Percentiles rank a stretch among this genome's conserved stretches.
phyloP scores from a whole-genome alignment of 352 stramenopile species.

The Phytophthora tentaculata region DNA sequence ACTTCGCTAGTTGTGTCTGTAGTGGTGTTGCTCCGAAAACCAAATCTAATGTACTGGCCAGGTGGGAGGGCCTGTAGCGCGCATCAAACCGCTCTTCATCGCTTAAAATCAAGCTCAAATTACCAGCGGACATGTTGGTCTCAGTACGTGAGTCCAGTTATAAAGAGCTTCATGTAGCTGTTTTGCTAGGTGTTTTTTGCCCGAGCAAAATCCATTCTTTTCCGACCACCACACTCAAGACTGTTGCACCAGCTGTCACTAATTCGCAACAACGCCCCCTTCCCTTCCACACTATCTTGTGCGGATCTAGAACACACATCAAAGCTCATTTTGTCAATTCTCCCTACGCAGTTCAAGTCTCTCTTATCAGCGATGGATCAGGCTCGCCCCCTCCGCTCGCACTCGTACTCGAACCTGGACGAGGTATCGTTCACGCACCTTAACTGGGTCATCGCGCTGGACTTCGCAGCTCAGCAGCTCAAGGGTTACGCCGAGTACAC shows the following conservation, averaged over 20 bases:
- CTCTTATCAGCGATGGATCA: conserved; percentile 3
- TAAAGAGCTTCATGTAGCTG: too few species aligned
- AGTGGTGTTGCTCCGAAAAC: neutral
- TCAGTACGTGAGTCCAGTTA: neutral
- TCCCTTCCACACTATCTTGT: neutral
- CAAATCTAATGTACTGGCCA: neutral
- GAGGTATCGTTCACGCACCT: conserved; percentile 87
- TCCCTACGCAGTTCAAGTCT: conserved; percentile 12
- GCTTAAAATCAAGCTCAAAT: conserved; percentile 12
- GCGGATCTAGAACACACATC: neutral
- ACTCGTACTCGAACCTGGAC: conserved; percentile 90
- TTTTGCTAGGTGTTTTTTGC: too few species aligned
- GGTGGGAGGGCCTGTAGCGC: conserved; percentile 8
- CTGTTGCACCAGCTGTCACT: neutral
- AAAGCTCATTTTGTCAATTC: conserved; percentile 29
- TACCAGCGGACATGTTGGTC: neutral
- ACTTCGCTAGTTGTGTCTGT: conserved; percentile 10
- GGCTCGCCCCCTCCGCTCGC: conserved; percentile 28
- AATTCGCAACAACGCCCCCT: neutral
- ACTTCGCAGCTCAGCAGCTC: conserved; percentile 84
- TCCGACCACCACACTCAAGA: neutral
- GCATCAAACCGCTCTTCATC: neutral
- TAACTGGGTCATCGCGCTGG: conserved; percentile 84
- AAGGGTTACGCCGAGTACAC: conserved; percentile 86
- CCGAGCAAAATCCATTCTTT: too few species aligned